Percentiles rank a stretch among this genome's conserved stretches.
These are phyloP conservation scores for Pyrrhoderma lamaoense DNA, from an alignment of 1,284 basidiomycete genomes.

Conservation along the genomic window DNA sequence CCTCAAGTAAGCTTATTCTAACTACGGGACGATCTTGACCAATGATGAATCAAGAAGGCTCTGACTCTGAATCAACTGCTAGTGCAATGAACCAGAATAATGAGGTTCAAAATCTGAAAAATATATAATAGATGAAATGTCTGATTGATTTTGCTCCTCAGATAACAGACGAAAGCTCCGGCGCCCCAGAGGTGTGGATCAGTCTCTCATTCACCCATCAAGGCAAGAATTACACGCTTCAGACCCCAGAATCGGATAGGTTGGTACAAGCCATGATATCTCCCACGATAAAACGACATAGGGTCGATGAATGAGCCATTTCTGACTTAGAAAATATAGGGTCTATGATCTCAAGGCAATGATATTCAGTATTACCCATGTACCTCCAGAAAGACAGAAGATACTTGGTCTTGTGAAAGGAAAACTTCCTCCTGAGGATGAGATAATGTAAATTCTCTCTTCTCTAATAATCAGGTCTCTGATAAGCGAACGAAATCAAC, in stretches of 20 bases:
- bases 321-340: no score
- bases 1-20: no score
- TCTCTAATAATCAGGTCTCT: slow-evolving; percentile 4
- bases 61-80: no score
- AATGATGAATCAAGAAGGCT: no score
- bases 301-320: slow-evolving; percentile 28
- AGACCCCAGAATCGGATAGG: slow-evolving; percentile 70
- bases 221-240: slow-evolving; percentile 47
- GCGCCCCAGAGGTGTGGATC: slow-evolving; percentile 38
- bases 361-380: slow-evolving; percentile 66
- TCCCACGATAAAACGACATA: slow-evolving; percentile 2
- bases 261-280: slow-evolving; percentile 21
- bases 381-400: slow-evolving; percentile 85
- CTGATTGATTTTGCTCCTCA: no score
- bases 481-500: slow-evolving; percentile 11
- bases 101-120: no score
- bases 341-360: slow-evolving; percentile 62
- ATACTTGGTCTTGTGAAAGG: slow-evolving; percentile 82
- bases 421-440: slow-evolving; percentile 72
- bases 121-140: no score
- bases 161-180: not conserved
- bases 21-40: no score
- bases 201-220: slow-evolving; percentile 60
- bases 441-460: slow-evolving; percentile 44
- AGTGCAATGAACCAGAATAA: no score